Evolutionary conservation across 352 stramenopile species (phyloP).

Genomic region (Phytopythium kandeliae): DNA sequence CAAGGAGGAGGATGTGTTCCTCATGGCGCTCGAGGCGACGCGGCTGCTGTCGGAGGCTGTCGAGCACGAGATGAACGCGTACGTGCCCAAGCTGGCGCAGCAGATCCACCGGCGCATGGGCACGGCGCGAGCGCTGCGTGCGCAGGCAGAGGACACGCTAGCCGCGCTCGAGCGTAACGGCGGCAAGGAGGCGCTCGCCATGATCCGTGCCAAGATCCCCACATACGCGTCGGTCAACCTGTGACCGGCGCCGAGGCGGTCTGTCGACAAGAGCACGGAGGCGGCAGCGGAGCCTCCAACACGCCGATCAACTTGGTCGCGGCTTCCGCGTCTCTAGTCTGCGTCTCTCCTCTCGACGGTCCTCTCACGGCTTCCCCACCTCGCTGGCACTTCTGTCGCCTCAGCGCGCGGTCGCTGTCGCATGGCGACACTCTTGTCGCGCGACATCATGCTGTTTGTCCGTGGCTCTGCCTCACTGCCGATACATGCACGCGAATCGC

Average conservation of each 20-base stretch:
- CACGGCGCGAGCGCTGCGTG: conserved; percentile 41
- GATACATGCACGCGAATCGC: too few species aligned
- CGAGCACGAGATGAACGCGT: conserved; percentile 70
- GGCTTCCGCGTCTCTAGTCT: too few species aligned
- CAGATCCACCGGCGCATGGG: conserved; percentile 73
- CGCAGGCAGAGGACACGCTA: conserved; percentile 58
- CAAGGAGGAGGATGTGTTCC: conserved; percentile 64
- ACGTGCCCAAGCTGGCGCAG: conserved; percentile 66
- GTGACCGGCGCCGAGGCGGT: not conserved
- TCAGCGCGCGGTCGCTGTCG: too few species aligned
- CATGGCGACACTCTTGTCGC: too few species aligned
- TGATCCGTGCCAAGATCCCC: conserved; percentile 75
- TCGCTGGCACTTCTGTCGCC: too few species aligned
- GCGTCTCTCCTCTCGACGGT: too few species aligned
- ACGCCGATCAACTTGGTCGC: too few species aligned
- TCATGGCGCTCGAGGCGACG: conserved; percentile 62
- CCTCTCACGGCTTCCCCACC: too few species aligned
- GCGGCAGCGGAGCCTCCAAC: too few species aligned
- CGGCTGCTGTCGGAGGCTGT: conserved; percentile 58
- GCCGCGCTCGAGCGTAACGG: conserved; percentile 62
- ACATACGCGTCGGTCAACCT: conserved; percentile 57
- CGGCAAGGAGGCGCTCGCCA: conserved; percentile 63
- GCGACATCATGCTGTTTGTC: too few species aligned
- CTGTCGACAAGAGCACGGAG: too few species aligned
- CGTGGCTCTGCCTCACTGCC: too few species aligned